These are phyloP conservation scores for Aspergillus fumigatiaffinis DNA, from an alignment of 2,329 filamentous ascomycete genomes.

Conservation along the genomic window DNA sequence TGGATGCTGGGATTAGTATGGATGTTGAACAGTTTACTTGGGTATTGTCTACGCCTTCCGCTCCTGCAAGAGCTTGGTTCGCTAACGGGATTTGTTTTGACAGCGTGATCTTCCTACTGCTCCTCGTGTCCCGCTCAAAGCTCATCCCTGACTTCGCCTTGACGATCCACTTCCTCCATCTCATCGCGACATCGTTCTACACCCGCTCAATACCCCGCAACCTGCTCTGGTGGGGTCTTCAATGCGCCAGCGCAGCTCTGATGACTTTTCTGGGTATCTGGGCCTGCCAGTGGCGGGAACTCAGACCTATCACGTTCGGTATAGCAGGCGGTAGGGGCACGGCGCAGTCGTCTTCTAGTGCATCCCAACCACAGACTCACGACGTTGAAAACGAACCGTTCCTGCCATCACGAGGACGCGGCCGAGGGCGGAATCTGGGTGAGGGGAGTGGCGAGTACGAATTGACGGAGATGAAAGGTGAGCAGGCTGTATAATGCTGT, in stretches of 20 bases:
- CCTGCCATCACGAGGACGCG: slow-evolving; percentile 28
- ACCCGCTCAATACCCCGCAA: slow-evolving; percentile 71
- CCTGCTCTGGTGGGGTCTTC: slow-evolving; percentile 79
- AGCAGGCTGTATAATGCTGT: slow-evolving; percentile 26
- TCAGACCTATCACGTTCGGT: slow-evolving; percentile 81
- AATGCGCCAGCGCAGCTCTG: slow-evolving; percentile 56
- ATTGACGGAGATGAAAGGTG: slow-evolving; percentile 32
- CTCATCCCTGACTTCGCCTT: slow-evolving; percentile 92
- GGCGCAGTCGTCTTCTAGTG: slow-evolving; percentile 10
- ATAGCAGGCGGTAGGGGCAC: slow-evolving; percentile 19
- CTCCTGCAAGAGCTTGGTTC: not conserved
- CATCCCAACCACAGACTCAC: slow-evolving; percentile 4
- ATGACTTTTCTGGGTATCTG: slow-evolving; percentile 77
- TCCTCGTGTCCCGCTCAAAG: slow-evolving; percentile 83
- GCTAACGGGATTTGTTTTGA: not conserved
- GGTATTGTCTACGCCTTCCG: slow-evolving; percentile 48
- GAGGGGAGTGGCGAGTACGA: slow-evolving; percentile 28
- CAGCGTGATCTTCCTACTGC: slow-evolving; percentile 77
- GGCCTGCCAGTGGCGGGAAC: slow-evolving; percentile 85
- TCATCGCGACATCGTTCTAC: slow-evolving; percentile 74
- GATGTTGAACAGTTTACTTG: slow-evolving; percentile 61
- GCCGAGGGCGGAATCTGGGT: slow-evolving; percentile 24
- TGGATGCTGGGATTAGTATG: slow-evolving; percentile 67
- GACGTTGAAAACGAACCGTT: slow-evolving; percentile 20
- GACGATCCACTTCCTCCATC: slow-evolving; percentile 79